Evolutionary conservation across 129 eudicot genomes (phyloP), one percentile per base, ranked within the genome.

Genomic region (Glebionis coronaria): DNA sequence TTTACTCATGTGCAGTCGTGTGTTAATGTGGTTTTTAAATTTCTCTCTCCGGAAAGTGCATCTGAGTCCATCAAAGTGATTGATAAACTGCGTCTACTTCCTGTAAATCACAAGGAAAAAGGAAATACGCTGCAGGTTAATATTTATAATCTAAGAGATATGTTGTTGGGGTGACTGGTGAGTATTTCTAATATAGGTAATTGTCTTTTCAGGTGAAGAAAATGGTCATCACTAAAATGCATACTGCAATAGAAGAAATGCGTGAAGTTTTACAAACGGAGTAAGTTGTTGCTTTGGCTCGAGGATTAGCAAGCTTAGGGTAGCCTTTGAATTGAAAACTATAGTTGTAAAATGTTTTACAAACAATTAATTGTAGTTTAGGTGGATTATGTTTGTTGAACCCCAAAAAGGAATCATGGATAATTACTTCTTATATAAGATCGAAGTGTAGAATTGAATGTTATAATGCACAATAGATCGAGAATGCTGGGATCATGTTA

Each of bases 1-100:
- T 56, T 27, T 20, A 61, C 53, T 53, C 35, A 20, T 38, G 23
- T 69, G 76, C 80, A 92, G 99, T 82, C 97, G 18, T 89, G 97
- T 31, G 85, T 89, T 27, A 84, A 78, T 72, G 80, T 93, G 59
- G 81, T 78, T 29, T 14, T 82, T 76, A 79, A 88, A 54, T 89
- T 93, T 80, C 71, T 93, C 65, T 93, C 99, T 23, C 99, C 97
- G 5, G 97, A 93, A 81, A 93, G 82, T 81, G 92, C 81, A 38
- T 13, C 73, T 0, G 90, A 89, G 68, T 86, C 85, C 78, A 79
- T 86, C 72, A 80, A 82, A 53, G 63, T 89, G 77, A 67, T 60
- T 23, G 87, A 93, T 62, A 87, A 93, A 78, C 44, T 89, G 44
- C 88, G 95, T 25, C 56, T 45, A 67, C 99, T 93, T 67, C 99